Base-by-base conservation (phyloP, 768 basidiomycete species). In the Leucogyrophana mollusca region DNA sequence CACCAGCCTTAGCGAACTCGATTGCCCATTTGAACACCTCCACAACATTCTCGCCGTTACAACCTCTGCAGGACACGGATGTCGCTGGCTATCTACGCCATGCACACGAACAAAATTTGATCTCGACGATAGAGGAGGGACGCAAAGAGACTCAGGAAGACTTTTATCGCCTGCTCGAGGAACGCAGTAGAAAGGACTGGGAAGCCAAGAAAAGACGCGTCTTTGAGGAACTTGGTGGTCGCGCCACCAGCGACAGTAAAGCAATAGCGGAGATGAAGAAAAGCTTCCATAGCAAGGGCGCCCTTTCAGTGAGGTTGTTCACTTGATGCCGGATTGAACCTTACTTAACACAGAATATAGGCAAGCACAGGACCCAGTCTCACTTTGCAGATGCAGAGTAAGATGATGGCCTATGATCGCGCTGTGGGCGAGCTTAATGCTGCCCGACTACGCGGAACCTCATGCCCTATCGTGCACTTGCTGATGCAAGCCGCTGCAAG, bases 331-430 rank as follows among this genome's bases (percentile, higher is more conserved):
- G 20, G 30, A 10, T 23, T 33, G n/a, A 34, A 40, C 49, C 30
- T 25, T 35, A 25, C 23, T 44, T 17, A 40, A 34, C 41, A 38
- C 49, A 34, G 21, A 43, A 9, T 50, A 41, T 47, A 76, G 70
- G 61, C 74, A 35, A 70, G 71, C 45, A 66, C 72, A 1, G 70
- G 75, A 1, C 82, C 85, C 1, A 81, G 75, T 49, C 67, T 85
- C 17, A 81, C 76, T 11, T 64, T 89, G 33, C 87, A 90, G 59
- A 88, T 88, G 85, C 93, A 94, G 65, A 83, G 78, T 66, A 90
- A 90, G 68, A 94, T 97, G 94, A 91, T 97, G 87, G 85, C 83
- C 10, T 99, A 97, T 63, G 90, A 94, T 71, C 81, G 82, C 39
- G 84, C 89, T 24, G 72, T 97, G 34, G 72, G 78, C 6, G 82